Conservation (phyloP, 2,329 filamentous ascomycete genomes). For the Phaeosphaeria sp. region DNA sequence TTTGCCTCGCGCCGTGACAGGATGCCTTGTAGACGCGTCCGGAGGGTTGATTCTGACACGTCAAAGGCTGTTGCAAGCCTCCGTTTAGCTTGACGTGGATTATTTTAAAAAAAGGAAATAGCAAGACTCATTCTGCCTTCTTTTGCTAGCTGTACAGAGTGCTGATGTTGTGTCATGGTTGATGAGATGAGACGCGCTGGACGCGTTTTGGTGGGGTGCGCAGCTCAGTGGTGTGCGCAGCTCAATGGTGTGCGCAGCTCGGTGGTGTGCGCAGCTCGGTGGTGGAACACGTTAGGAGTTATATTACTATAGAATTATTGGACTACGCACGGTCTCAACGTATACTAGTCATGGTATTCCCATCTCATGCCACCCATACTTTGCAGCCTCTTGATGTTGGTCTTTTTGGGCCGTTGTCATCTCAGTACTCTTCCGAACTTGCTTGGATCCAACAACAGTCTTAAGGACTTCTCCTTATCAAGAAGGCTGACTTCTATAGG, state of each 20-base stretch:
- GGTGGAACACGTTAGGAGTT: background rate
- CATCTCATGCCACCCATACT: slow-evolving; percentile 5
- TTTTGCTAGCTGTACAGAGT: background rate
- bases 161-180: background rate
- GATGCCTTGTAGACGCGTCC: background rate
- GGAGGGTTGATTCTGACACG: slow-evolving; percentile 2
- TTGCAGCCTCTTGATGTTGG: slow-evolving; percentile 9
- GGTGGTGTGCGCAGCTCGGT: background rate
- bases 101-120: background rate
- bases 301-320: slow-evolving; percentile 4
- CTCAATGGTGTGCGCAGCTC: background rate
- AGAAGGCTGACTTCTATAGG: slow-evolving; percentile 4
- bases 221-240: background rate
- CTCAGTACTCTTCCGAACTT: background rate
- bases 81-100: background rate
- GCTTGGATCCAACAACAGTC: background rate
- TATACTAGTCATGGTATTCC: slow-evolving; percentile 3
- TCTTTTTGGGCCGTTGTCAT: background rate
- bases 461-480: slow-evolving; percentile 1
- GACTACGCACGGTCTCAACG: slow-evolving; percentile 2
- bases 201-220: background rate
- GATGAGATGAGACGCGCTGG: background rate
- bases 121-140: background rate
- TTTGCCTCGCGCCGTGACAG: background rate
- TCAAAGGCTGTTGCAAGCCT: background rate